phyloP scores from a whole-genome alignment of 2,329 filamentous ascomycete species.

The Nannizzia gypsea region DNA sequence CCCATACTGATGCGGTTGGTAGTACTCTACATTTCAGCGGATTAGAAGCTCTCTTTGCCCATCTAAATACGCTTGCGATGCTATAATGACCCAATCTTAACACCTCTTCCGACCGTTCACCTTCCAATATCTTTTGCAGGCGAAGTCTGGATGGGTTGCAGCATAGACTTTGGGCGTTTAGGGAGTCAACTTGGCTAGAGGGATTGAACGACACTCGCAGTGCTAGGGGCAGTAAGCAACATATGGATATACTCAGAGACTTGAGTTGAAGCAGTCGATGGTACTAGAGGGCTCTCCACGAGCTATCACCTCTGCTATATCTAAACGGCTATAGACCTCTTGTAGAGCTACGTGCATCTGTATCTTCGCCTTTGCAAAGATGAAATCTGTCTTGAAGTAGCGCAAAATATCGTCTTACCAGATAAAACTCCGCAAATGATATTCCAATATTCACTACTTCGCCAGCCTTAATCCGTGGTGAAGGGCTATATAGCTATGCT shows the following conservation, averaged over 20 bases:
- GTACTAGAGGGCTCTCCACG: background rate
- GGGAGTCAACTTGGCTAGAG: background rate
- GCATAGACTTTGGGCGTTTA: background rate
- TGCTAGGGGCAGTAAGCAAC: background rate
- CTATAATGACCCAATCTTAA: background rate
- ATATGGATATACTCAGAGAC: background rate
- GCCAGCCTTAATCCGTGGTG: background rate
- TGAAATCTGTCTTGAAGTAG: too few species aligned
- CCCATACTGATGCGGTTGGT: background rate
- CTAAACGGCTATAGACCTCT: background rate
- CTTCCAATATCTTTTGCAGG: too few species aligned
- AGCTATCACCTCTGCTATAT: background rate
- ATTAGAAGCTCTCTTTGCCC: background rate
- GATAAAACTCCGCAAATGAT: background rate
- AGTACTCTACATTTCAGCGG: slow-evolving; percentile 14
- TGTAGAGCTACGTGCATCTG: too few species aligned
- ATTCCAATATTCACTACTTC: background rate
- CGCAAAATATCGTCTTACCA: background rate
- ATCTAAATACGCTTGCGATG: background rate
- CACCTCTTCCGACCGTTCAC: background rate
- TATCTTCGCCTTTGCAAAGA: too few species aligned
- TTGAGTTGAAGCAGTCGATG: background rate
- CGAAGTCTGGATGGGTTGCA: background rate
- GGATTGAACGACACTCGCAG: background rate
- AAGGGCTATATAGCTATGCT: background rate